Percentiles rank a stretch among this genome's conserved stretches.
Conservation (phyloP, 129 eudicot species). For the Mikania micrantha region DNA sequence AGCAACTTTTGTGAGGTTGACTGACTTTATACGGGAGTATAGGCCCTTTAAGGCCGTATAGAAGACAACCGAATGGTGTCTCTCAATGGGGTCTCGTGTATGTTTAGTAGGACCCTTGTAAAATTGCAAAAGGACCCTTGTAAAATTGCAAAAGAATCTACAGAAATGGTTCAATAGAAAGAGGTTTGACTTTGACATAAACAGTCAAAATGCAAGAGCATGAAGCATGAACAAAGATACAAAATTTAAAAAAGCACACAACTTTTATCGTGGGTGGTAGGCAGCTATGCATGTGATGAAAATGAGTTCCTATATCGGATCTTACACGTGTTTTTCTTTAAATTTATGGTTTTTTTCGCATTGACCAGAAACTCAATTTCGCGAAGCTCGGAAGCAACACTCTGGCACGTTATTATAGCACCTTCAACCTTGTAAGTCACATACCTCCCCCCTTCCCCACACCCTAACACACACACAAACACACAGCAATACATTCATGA, state of each 20-base stretch:
- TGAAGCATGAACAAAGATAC: neutral
- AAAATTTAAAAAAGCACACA: neutral
- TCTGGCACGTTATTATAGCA: slow-evolving; percentile 72
- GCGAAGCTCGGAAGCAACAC: slow-evolving; percentile 72
- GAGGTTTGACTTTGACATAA: slow-evolving; percentile 7
- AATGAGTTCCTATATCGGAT: neutral
- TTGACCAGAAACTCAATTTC: slow-evolving; percentile 64
- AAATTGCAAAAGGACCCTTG: too few species aligned
- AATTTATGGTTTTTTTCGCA: neutral
- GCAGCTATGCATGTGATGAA: neutral
- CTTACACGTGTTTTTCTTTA: neutral
- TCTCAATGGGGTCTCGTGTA: too few species aligned
- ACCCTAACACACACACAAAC: neutral
- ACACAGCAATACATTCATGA: neutral
- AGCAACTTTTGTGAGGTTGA: too few species aligned
- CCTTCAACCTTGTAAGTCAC: slow-evolving; percentile 68
- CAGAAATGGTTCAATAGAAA: neutral
- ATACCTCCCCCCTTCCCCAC: neutral
- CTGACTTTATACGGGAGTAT: too few species aligned
- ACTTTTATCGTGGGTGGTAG: neutral
- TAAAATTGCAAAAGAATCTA: neutral
- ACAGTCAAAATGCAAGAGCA: slow-evolving; percentile 3
- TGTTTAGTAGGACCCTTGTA: too few species aligned
- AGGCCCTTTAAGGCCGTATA: too few species aligned
- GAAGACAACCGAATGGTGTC: too few species aligned